Evolutionary conservation across 2,329 filamentous ascomycete species (phyloP), one percentile per base, ranked within the genome.

Genomic region (Penicillium brevicompactum): DNA sequence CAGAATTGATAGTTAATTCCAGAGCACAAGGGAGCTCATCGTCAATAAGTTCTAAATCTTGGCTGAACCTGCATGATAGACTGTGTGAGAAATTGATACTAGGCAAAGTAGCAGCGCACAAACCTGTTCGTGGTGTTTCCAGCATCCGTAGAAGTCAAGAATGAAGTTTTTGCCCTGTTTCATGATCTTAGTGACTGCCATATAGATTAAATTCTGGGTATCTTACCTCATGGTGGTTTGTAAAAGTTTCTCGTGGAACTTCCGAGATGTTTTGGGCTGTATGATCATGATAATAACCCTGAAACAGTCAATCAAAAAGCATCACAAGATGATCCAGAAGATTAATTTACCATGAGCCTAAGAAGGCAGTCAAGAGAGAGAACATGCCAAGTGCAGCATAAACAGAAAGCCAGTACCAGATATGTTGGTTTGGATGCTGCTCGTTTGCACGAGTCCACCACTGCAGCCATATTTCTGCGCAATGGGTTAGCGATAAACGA

Each of bases 11-110:
- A 16, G 65, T 64, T 6, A 63, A 46, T 16, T 66, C 62, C n/a
- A 66, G 62, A 4, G 64, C 44, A 4, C 52, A 44, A 3, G 70
- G 69, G 18, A 72, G 57, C 21, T 69, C 62, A 3, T 53, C 58
- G 45, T 71, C 69, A 24, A 72, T 65, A 34, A 72, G 45, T n/a
- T 62, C 55, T 27, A 72, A 58, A 45, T 73, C 70, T 44, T 72
- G 67, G 41, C 66, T 70, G 49, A 73, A 72, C 49, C 62, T 63
- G 24, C 3, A 21, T 13, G 45, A 27, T 51, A 14, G 41, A 24
- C 49, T 5, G 5, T 9, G 21, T 58, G 43, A 56, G 31, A 27
- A 42, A 37, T 10, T 4, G 11, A 13, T 3, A 14, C 0, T 3
- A 14, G 18, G 0, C 18, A 14, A n/a, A 7, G 10, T 4, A 13